Conservation (phyloP, 805 yeast species). For the Phaffomyces thermotolerans region DNA sequence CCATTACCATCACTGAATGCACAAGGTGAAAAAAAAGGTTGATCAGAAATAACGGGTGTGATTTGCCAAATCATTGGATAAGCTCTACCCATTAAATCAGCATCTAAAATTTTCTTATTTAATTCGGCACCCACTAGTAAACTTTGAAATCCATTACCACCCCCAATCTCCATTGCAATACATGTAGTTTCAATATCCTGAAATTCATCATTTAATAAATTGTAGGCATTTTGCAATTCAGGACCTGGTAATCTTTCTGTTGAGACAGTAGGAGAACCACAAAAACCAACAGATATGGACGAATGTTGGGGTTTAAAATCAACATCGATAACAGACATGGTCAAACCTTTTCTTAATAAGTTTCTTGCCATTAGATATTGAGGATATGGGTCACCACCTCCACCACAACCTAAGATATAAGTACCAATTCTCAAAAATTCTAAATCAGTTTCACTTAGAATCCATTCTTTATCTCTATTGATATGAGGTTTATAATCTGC, state of each 20-base stretch:
- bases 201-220: conserved; percentile 16
- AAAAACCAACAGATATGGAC: conserved; percentile 24
- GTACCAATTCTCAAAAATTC: conserved; percentile 37
- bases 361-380: conserved; percentile 29
- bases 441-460: conserved; percentile 24
- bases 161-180: conserved; percentile 37
- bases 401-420: conserved; percentile 44
- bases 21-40: conserved; percentile 21
- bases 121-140: conserved; percentile 13
- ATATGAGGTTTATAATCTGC: conserved; percentile 10
- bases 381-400: conserved; percentile 44
- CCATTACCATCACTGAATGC: conserved; percentile 37
- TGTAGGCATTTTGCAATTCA: conserved; percentile 30
- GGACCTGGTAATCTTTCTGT: conserved; percentile 29
- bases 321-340: conserved; percentile 28
- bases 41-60: conserved; percentile 17
- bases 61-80: conserved; percentile 28
- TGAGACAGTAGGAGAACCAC: conserved; percentile 19
- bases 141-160: conserved; percentile 33
- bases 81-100: conserved; percentile 32
- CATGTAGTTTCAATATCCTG: conserved; percentile 28
- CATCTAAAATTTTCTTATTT: conserved; percentile 28
- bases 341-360: conserved; percentile 28
- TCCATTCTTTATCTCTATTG: conserved; percentile 22
- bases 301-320: conserved; percentile 27